Evolutionary conservation across 2,329 filamentous ascomycete genomes (phyloP), one percentile per base, ranked within the genome.

Genomic region (Teratosphaeria viscida): DNA sequence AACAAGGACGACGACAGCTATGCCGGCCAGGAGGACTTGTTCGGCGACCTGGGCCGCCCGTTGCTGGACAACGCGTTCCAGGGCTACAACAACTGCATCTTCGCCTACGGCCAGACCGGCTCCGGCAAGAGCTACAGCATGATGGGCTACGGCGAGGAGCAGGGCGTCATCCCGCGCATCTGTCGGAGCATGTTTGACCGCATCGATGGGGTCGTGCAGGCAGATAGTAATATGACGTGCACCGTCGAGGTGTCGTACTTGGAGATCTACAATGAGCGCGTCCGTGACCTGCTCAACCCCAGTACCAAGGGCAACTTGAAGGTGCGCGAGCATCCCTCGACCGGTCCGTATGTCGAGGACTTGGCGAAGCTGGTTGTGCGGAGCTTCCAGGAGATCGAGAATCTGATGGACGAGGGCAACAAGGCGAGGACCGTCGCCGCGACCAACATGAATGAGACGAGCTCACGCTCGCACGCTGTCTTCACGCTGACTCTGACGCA

Each of bases 401-500:
- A 96, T 71, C 78, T 99, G 68, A 99, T 99, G 94, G 94, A 99
- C 72, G 92, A 97, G 76, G 94, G 94, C 70, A 99, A 99, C 80
- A 99, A 99, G 77, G 94, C 94, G 37, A 84, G 94, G 79, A 99
- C 94, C 0, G 94, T 99, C 47, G 94, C 94, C 2, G 94, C 94
- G 7, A 99, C 94, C 47, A 99, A 97, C 82, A 99, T 99, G 94
- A 99, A 99, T 80, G 94, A 97, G 76, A 99, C 95, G 0, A 96
- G 91, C 61, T 96, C 91, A 82, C 87, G 94, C 79, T 97, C 92
- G 72, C 94, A 99, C 75, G 94, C 94, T 49, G 95, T 99, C 57
- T 99, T 99, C 73, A 99, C 95, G 23, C 80, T 99, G 58, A 97
- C 92, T 70, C 79, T 99, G 54, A 96, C 91, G 0, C 94, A 99